Evolutionary conservation across 106 monocot species (phyloP).

Genomic region (Hemerocallis citrina): DNA sequence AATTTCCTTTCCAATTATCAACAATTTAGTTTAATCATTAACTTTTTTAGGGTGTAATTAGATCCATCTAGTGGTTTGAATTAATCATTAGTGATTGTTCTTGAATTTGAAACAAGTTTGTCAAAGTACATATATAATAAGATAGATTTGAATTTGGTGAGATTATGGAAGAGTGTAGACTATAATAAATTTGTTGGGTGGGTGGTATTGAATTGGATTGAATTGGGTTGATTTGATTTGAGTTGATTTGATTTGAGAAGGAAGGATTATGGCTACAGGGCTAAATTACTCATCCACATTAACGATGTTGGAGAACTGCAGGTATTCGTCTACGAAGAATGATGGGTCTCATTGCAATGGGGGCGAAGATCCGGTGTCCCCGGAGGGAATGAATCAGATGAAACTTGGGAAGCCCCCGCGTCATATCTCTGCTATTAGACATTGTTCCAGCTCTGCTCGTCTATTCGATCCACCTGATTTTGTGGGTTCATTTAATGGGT

Average conservation of each 20-base stretch:
- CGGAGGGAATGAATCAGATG: conserved; percentile 21
- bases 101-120: too few relatives aligned
- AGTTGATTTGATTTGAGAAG: not conserved
- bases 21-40: too few relatives aligned
- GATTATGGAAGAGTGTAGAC: not conserved
- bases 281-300: conserved; percentile 19
- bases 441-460: conserved; percentile 33
- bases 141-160: not conserved
- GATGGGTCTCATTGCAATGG: conserved; percentile 9
- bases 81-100: too few relatives aligned
- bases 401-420: conserved; percentile 42
- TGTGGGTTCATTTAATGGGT: too few relatives aligned
- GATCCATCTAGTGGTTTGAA: too few relatives aligned
- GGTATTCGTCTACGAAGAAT: conserved; percentile 7
- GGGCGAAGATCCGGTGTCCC: conserved; percentile 16
- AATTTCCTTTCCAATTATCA: too few relatives aligned
- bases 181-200: not conserved
- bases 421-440: conserved; percentile 39
- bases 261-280: not conserved
- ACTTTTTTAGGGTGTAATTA: too few relatives aligned
- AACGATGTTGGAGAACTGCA: conserved; percentile 21
- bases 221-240: not conserved
- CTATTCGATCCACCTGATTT: conserved; percentile 18
- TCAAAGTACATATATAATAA: not conserved
- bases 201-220: not conserved